Conservation (phyloP, 2,329 filamentous ascomycete species). For the Fusarium sp. region DNA sequence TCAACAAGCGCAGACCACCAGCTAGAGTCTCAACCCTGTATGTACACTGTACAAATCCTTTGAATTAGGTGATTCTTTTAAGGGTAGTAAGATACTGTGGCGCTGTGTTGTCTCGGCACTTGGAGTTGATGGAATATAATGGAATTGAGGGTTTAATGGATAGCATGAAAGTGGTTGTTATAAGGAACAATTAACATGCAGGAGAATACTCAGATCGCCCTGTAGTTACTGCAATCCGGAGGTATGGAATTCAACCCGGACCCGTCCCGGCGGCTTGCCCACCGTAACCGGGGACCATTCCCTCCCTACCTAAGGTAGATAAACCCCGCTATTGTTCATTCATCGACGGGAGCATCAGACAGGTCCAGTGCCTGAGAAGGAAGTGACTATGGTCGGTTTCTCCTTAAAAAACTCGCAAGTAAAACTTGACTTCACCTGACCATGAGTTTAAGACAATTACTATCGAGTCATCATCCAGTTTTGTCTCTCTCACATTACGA, state of each 20-base stretch:
- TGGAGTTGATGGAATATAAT: no score
- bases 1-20: no score
- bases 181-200: neutral
- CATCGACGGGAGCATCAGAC: constrained; percentile 9
- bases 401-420: neutral
- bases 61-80: neutral
- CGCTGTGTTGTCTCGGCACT: neutral
- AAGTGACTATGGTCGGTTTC: neutral
- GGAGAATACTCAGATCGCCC: neutral
- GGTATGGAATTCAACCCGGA: constrained; percentile 25
- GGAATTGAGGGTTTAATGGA: neutral
- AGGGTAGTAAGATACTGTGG: constrained; percentile 6
- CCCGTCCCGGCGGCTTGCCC: constrained; percentile 34
- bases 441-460: neutral
- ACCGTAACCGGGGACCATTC: constrained; percentile 34
- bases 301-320: no score
- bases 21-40: constrained; percentile 5
- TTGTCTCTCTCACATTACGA: neutral
- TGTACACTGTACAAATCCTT: constrained; percentile 7
- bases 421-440: neutral
- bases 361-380: constrained; percentile 2
- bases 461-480: neutral
- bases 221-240: constrained; percentile 6
- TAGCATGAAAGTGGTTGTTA: neutral
- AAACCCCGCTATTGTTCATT: constrained; percentile 37